Evolutionary conservation across 1,139 yeast species (phyloP).

Genomic region (Pichia sp.): DNA sequence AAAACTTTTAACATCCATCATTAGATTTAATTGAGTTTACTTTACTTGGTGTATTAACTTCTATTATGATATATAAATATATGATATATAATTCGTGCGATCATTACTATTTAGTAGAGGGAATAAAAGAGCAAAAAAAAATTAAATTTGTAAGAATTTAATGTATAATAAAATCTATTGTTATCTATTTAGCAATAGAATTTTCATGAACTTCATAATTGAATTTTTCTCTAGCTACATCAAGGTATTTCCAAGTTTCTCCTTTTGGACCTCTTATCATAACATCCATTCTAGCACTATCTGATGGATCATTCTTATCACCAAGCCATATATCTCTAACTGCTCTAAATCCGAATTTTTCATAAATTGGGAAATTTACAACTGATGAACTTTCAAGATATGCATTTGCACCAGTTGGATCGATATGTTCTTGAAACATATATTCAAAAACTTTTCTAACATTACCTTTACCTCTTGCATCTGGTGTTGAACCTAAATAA

Average conservation of each 20-base stretch:
- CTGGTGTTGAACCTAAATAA: slow-evolving; percentile 52
- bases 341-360: slow-evolving; percentile 48
- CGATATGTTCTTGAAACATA: slow-evolving; percentile 48
- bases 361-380: slow-evolving; percentile 51
- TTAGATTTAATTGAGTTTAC: no score
- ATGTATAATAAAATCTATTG: background rate
- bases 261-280: slow-evolving; percentile 50
- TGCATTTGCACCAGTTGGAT: slow-evolving; percentile 37
- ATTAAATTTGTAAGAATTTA: no score
- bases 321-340: slow-evolving; percentile 49
- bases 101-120: no score
- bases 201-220: slow-evolving; percentile 22
- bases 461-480: slow-evolving; percentile 64
- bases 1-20: no score
- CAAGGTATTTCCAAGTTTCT: slow-evolving; percentile 29
- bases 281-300: slow-evolving; percentile 51
- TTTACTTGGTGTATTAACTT: no score
- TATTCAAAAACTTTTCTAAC: slow-evolving; percentile 52
- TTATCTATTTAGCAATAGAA: slow-evolving; percentile 13
- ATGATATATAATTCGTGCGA: no score
- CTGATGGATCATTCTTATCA: slow-evolving; percentile 31
- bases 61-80: no score
- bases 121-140: no score
- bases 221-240: slow-evolving; percentile 21
- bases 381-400: slow-evolving; percentile 57